Evolutionary conservation across 1,284 basidiomycete genomes (phyloP).

Genomic region (Meripilus lineatus): DNA sequence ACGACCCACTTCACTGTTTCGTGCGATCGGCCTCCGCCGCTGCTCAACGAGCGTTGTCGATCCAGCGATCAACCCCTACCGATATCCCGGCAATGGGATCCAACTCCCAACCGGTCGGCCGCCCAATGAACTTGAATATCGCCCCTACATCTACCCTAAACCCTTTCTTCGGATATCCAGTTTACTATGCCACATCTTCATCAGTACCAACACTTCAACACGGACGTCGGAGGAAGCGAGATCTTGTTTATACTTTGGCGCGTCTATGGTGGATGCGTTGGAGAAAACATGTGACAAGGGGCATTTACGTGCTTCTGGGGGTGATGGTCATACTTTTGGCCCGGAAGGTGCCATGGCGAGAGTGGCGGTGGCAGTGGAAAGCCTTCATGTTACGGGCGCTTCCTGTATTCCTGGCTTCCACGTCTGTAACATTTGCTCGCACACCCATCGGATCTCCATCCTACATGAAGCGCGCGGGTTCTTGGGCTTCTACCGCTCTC

Average conservation of each 20-base stretch:
- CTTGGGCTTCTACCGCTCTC: no score
- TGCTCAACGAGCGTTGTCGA: neutral
- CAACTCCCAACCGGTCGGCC: no score
- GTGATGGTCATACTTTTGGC: conserved; percentile 12
- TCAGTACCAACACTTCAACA: conserved; percentile 41
- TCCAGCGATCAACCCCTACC: no score
- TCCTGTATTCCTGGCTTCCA: no score
- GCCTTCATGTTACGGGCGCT: no score
- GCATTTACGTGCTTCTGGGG: conserved; percentile 22
- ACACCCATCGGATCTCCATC: no score
- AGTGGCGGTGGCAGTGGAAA: conserved; percentile 9
- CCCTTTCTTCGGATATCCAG: conserved; percentile 84
- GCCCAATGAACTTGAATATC: no score
- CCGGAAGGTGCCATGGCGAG: conserved; percentile 5
- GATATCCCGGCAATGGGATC: no score
- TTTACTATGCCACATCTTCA: conserved; percentile 22
- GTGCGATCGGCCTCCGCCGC: neutral
- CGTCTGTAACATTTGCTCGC: no score
- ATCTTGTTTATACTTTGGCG: conserved; percentile 61
- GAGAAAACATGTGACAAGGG: conserved; percentile 37
- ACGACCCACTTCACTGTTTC: conserved; percentile 38
- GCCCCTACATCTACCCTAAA: conserved; percentile 59
- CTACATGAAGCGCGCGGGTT: no score
- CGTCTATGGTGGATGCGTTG: conserved; percentile 65
- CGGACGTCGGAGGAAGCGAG: conserved; percentile 65